Percentiles rank a stretch among this genome's conserved stretches.
Evolutionary conservation across 2,329 filamentous ascomycete species (phyloP).

Genomic region (Biscogniauxia mediterranea): DNA sequence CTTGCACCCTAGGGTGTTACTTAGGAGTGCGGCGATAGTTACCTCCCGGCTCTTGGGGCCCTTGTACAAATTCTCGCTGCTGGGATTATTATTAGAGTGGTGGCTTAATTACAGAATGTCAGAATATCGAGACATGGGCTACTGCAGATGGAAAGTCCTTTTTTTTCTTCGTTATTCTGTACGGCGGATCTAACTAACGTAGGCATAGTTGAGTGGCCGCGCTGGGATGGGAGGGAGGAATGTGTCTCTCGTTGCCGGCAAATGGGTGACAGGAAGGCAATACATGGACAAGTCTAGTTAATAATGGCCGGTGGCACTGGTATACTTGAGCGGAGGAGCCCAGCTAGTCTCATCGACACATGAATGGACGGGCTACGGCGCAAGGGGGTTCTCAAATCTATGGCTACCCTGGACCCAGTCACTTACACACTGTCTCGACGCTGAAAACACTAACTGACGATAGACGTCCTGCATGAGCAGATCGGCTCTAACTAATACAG

Average conservation of each 20-base stretch:
- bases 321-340: slow-evolving; percentile 16
- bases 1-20: slow-evolving; percentile 25
- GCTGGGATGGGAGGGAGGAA: slow-evolving; percentile 19
- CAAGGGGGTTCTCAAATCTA: slow-evolving; percentile 25
- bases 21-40: slow-evolving; percentile 17
- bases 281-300: slow-evolving; percentile 12
- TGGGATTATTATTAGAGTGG: slow-evolving; percentile 13
- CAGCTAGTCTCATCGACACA: slow-evolving; percentile 20
- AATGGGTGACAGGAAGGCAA: slow-evolving; percentile 16
- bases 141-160: slow-evolving; percentile 6
- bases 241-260: slow-evolving; percentile 3
- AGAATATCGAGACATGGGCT: slow-evolving; percentile 18
- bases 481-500: slow-evolving; percentile 3
- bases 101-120: slow-evolving; percentile 11
- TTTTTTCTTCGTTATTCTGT: slow-evolving; percentile 7
- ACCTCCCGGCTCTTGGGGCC: slow-evolving; percentile 15
- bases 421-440: slow-evolving; percentile 28
- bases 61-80: slow-evolving; percentile 15
- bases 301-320: slow-evolving; percentile 8
- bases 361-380: slow-evolving; percentile 22
- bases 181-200: slow-evolving; percentile 12
- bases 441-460: slow-evolving; percentile 15
- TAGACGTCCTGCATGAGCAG: slow-evolving; percentile 16
- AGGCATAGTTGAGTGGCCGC: slow-evolving; percentile 9
- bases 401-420: slow-evolving; percentile 15